These are phyloP conservation scores for Rhodotorula paludigena DNA, from an alignment of 768 basidiomycete genomes.

Conservation along the genomic window DNA sequence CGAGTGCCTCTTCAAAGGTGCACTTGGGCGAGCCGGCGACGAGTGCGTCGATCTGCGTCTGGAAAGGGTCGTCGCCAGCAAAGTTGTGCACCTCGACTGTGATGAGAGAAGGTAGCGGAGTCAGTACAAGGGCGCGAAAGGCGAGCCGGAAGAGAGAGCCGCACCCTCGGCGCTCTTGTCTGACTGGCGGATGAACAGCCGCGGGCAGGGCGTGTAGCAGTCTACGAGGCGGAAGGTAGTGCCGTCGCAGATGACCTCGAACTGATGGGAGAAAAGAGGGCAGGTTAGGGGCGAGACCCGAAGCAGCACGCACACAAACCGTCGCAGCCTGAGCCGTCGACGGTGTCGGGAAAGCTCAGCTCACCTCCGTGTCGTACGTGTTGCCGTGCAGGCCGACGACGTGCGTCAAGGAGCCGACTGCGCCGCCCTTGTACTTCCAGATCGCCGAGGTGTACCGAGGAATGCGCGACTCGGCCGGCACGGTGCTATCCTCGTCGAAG, in stretches of 20 bases:
- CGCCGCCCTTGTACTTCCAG: conserved; percentile 94
- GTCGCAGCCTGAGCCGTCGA: too few relatives aligned
- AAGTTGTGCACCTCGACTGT: conserved; percentile 63
- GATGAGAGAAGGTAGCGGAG: neutral
- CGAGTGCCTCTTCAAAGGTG: conserved; percentile 29
- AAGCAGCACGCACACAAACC: conserved; percentile 50
- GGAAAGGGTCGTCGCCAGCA: conserved; percentile 78
- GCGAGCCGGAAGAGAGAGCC: neutral
- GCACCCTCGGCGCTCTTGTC: neutral
- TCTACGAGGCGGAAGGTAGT: conserved; percentile 26
- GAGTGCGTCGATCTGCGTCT: conserved; percentile 32
- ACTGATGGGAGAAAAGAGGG: neutral
- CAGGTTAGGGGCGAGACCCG: too few relatives aligned
- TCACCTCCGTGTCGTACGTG: conserved; percentile 60
- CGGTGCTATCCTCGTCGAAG: conserved; percentile 67
- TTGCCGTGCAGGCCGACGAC: conserved; percentile 82
- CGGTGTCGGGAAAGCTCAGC: too few relatives aligned
- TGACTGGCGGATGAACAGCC: conserved; percentile 7
- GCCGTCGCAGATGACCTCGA: conserved; percentile 31
- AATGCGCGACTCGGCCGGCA: conserved; percentile 73
- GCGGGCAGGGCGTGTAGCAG: conserved; percentile 14
- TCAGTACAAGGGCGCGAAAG: neutral
- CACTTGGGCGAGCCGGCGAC: conserved; percentile 18
- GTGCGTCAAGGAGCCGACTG: conserved; percentile 85
- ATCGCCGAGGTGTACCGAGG: conserved; percentile 86